These are phyloP conservation scores for Amanita thiersii DNA, from an alignment of 768 basidiomycete genomes.

Conservation along the genomic window DNA sequence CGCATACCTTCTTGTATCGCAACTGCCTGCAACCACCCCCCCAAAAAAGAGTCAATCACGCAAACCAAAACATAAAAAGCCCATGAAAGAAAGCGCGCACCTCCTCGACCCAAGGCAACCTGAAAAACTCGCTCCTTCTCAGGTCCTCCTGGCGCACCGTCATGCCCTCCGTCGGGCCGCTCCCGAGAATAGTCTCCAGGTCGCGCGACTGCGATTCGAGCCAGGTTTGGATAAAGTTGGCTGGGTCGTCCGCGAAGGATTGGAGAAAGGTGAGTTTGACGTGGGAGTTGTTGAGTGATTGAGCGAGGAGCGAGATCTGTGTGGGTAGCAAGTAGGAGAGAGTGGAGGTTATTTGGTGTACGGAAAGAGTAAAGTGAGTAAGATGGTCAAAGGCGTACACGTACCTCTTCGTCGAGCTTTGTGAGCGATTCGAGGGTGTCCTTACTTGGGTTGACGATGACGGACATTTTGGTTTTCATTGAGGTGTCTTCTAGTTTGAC, in stretches of 20 bases:
- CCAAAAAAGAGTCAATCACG: conserved; percentile 5
- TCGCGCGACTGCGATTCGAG: conserved; percentile 88
- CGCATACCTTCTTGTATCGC: conserved; percentile 79
- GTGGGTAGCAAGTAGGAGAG: background rate
- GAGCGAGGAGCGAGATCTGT: conserved; percentile 76
- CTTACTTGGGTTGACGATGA: conserved; percentile 60
- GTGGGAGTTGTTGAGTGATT: conserved; percentile 81
- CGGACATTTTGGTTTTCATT: conserved; percentile 67
- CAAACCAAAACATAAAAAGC: background rate
- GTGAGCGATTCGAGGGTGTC: conserved; percentile 60
- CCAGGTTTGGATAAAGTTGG: conserved; percentile 83
- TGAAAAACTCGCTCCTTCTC: conserved; percentile 84
- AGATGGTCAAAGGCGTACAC: conserved; percentile 3
- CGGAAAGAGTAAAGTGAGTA: background rate
- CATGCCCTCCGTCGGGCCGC: conserved; percentile 72
- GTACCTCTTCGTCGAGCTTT: conserved; percentile 87
- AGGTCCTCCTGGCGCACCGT: conserved; percentile 85
- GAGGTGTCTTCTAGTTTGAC: conserved; percentile 77
- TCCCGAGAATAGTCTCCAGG: conserved; percentile 82
- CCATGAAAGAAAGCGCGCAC: conserved; percentile 21
- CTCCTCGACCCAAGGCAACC: conserved; percentile 85
- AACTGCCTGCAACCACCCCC: conserved; percentile 58
- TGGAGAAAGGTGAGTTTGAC: conserved; percentile 82
- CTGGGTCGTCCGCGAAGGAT: conserved; percentile 72
- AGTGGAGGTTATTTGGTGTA: too few relatives aligned